A percentile compares a stretch with the other conserved stretches of the same genome.
Conservation (phyloP, 129 eudicot species). For the Centrapalus pauciflorus region DNA sequence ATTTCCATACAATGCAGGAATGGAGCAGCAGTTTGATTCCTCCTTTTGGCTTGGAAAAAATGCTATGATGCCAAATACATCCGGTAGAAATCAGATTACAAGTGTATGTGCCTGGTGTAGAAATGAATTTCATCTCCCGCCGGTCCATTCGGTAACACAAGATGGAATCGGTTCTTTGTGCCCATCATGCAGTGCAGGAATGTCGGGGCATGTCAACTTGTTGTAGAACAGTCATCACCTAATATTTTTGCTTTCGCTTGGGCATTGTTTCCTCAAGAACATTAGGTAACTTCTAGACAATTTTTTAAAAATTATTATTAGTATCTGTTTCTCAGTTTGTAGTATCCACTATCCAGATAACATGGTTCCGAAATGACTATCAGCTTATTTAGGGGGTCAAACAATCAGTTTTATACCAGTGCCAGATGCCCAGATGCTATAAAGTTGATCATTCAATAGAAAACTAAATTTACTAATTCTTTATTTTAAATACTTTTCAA, state of each 20-base stretch:
- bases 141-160: conserved; percentile 40
- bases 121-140: conserved; percentile 58
- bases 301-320: neutral
- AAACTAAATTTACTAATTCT: too few species aligned
- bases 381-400: too few species aligned
- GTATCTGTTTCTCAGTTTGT: too few species aligned
- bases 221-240: conserved; percentile 26
- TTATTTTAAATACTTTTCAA: too few species aligned
- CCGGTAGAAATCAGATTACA: conserved; percentile 41
- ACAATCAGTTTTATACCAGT: too few species aligned
- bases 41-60: conserved; percentile 68
- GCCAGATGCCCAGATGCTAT: too few species aligned
- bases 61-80: conserved; percentile 42
- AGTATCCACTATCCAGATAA: too few species aligned
- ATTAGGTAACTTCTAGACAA: conserved; percentile 16
- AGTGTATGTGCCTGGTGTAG: conserved; percentile 76
- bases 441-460: too few species aligned
- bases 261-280: neutral
- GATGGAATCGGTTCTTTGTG: conserved; percentile 59
- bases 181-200: conserved; percentile 65
- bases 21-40: conserved; percentile 58
- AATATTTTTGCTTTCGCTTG: conserved; percentile 6
- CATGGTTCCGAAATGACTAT: too few species aligned
- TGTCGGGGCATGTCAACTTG: conserved; percentile 51
- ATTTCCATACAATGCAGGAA: conserved; percentile 32